Evolutionary conservation across 345 rosid species (phyloP), one percentile per base, ranked within the genome.

Genomic region (Lagerstroemia speciosa): DNA sequence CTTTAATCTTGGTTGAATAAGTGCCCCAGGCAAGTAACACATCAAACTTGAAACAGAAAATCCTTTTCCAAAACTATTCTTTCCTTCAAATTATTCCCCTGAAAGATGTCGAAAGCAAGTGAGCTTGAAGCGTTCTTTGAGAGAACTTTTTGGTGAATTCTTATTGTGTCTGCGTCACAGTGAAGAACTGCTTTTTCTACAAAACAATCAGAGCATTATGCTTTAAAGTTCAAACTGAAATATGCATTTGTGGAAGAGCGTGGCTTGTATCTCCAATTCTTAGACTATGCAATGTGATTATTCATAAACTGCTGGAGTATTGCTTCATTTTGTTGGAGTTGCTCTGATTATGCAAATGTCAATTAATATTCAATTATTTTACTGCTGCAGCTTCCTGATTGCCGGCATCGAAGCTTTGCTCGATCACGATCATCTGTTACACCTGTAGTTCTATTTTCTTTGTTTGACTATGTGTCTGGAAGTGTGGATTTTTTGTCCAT

Each of bases 371-470:
- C 3, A 22, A 22, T 29, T 57, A 11, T 57, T 26, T 10, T 57
- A 33, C 33, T 57, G 33, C 43, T 58, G 52, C 71, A 69, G 71
- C 71, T 69, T 69, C 65, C 58, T 69, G 71, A 60, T 69, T n/a
- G 53, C 24, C 38, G 34, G 50, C 20, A 65, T 26, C 7, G 52
- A 20, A 36, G 53, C 71, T 57, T 41, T 0, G 52, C 33, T 20
- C 0, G 65, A 58, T 14, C 65, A 26, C 24, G 65, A 58, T 14
- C 65, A 26, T 16, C 20, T 0, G 22, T 43, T 40, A 57, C 60
- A 57, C 7, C 33, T 57, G 17, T 27, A 57, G 33, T 26, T 26
- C 19, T 26, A 57, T 57, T 12, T 29, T 29, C 2, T 52, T 17
- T 48, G n/a, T 48, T 48, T 15, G 0, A 17, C 7, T 22, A 29